Conservation (phyloP, 768 basidiomycete species). For the Tylopilus sp. region DNA sequence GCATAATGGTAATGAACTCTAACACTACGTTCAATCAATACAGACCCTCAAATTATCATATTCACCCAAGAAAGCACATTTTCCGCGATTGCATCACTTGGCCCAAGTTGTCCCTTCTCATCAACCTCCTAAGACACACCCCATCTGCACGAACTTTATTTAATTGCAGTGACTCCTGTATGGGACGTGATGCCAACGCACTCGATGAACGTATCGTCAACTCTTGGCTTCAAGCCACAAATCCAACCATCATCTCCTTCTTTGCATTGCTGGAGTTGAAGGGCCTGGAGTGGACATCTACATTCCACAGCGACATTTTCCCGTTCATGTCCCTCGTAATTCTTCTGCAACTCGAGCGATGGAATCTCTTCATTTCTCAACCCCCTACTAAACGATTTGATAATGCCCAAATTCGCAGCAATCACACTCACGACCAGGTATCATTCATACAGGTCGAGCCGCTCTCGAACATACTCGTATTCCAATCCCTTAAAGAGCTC, state of each 20-base stretch:
- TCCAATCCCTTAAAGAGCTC: slow-evolving; percentile 37
- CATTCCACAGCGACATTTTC: slow-evolving; percentile 40
- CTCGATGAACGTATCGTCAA: slow-evolving; percentile 10
- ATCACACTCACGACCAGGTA: slow-evolving; percentile 28
- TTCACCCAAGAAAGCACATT: slow-evolving; percentile 27
- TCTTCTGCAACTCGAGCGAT: slow-evolving; percentile 38
- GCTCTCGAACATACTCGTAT: slow-evolving; percentile 27
- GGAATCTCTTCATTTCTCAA: slow-evolving; percentile 44
- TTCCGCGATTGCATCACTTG: slow-evolving; percentile 26
- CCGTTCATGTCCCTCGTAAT: slow-evolving; percentile 41
- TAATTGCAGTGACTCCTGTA: slow-evolving; percentile 41
- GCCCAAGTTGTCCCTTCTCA: slow-evolving; percentile 40
- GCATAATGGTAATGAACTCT: too few species aligned
- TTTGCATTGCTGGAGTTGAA: slow-evolving; percentile 39
- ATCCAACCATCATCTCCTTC: slow-evolving; percentile 12
- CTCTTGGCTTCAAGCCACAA: slow-evolving; percentile 5
- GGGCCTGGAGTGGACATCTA: slow-evolving; percentile 47
- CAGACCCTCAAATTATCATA: slow-evolving; percentile 42
- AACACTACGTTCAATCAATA: slow-evolving; percentile 39
- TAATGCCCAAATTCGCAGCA: slow-evolving; percentile 27
- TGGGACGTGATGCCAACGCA: slow-evolving; percentile 30
- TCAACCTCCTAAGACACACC: slow-evolving; percentile 37
- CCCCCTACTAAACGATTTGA: slow-evolving; percentile 28
- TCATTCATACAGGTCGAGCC: slow-evolving; percentile 28
- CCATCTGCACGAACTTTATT: slow-evolving; percentile 40